Base-by-base conservation (phyloP, 2,329 filamentous ascomycete species). In the Fusarium devonianum region DNA sequence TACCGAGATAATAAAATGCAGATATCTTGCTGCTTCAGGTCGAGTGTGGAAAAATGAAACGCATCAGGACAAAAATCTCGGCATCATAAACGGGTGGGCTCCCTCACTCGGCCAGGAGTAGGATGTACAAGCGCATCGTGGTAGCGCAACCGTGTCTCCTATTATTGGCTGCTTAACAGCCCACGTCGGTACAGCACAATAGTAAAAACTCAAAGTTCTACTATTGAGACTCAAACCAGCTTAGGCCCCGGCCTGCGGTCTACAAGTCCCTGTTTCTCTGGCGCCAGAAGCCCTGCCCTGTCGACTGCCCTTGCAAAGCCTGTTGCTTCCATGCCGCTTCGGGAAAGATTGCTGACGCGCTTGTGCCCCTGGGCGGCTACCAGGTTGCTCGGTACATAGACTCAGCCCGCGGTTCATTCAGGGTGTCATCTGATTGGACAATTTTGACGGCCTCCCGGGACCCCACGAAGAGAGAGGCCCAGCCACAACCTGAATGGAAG, bases 371-470 rank as follows among this genome's bases (percentile, higher is more conserved):
- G n/a, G n/a, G 13, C n/a, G 22, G 22, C n/a, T 34, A 19, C 13
- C 19, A 21, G 29, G 37, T 23, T 22, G 12, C 41, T 25, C 17
- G 40, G 13, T n/a, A n/a, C n/a, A n/a, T n/a, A n/a, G n/a, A 42
- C 41, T 49, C 28, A 22, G 16, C 7, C 17, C 29, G 21, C 30
- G 9, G 25, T 34, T 18, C 22, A 35, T 7, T n/a, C 4, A 7
- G 4, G 23, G 9, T 5, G 44, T 5, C 4, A 7, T 18, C 28
- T 62, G 40, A 65, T 64, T 65, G 50, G 60, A 4, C 23, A n/a
- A 26, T 28, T 29, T 36, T 30, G 21, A 64, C 51, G 60, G 62
- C 62, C 62, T 65, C 62, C 62, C 62, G 61, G 61, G 32, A 44
- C 58, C 41, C 63, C 63, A 60, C 58, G 53, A 54, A 50, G 44